Percentiles rank a stretch among this genome's conserved stretches.
Conservation (phyloP, 257 asterid species). For the Echium plantagineum region DNA sequence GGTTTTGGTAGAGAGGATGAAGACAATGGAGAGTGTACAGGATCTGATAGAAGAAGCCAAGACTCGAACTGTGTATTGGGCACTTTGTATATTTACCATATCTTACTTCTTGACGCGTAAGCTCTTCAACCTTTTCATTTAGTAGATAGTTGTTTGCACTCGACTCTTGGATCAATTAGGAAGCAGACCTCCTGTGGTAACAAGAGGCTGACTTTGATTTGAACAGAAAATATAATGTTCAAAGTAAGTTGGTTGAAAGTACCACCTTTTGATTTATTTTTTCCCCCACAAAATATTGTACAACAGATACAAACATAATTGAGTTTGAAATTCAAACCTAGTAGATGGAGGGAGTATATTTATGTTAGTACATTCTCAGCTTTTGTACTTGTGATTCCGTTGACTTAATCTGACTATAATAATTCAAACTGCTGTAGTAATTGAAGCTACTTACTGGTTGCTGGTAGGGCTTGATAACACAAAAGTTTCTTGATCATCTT, state of each 20-base stretch:
- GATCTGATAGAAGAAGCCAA: slow-evolving; percentile 99
- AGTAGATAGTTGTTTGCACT: too few relatives aligned
- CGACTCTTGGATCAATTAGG: too few relatives aligned
- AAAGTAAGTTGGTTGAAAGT: too few relatives aligned
- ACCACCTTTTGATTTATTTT: too few relatives aligned
- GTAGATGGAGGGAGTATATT: too few relatives aligned
- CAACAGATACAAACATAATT: too few relatives aligned
- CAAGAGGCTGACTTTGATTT: too few relatives aligned
- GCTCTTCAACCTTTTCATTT: slow-evolving; percentile 12
- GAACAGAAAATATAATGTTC: too few relatives aligned
- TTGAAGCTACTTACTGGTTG: not conserved
- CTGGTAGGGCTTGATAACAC: not conserved
- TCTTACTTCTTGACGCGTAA: slow-evolving; percentile 88
- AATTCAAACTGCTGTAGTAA: not conserved
- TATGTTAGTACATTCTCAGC: too few relatives aligned
- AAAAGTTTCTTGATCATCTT: not conserved
- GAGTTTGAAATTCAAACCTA: too few relatives aligned
- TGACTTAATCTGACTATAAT: not conserved
- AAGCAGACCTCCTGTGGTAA: too few relatives aligned
- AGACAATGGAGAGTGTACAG: slow-evolving; percentile 64
- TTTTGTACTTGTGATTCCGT: not conserved
- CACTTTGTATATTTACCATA: slow-evolving; percentile 65
- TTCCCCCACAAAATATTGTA: too few relatives aligned
- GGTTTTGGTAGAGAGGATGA: slow-evolving; percentile 25
- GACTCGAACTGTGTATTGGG: slow-evolving; percentile 95